These are phyloP conservation scores for Aureobasidium lini DNA, from an alignment of 2,329 filamentous ascomycete genomes.

Conservation along the genomic window DNA sequence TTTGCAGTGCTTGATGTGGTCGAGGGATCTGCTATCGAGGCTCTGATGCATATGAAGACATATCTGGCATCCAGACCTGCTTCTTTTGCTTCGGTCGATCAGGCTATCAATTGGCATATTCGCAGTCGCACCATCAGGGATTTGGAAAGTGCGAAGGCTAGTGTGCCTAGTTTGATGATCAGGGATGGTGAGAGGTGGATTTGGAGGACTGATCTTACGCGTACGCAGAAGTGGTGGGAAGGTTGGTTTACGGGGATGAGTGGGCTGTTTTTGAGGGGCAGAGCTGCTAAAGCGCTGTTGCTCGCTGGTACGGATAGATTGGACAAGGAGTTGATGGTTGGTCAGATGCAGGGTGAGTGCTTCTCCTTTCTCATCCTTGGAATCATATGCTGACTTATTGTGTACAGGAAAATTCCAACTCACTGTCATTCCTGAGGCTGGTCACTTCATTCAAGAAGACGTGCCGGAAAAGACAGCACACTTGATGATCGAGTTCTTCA, in stretches of 20 bases:
- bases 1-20: constrained; percentile 93
- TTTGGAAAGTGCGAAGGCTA: constrained; percentile 71
- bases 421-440: constrained; percentile 88
- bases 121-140: constrained; percentile 83
- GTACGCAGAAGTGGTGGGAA: constrained; percentile 87
- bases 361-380: not conserved
- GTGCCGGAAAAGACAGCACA: constrained; percentile 82
- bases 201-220: constrained; percentile 78
- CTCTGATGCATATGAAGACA: constrained; percentile 85
- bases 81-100: constrained; percentile 67
- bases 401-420: constrained; percentile 79
- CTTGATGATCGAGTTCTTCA: constrained; percentile 82
- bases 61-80: constrained; percentile 77
- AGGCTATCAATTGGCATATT: constrained; percentile 90
- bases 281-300: constrained; percentile 75
- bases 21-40: constrained; percentile 90
- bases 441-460: constrained; percentile 96
- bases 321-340: constrained; percentile 88
- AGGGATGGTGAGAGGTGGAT: constrained; percentile 23
- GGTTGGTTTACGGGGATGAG: constrained; percentile 87
- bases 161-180: constrained; percentile 72
- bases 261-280: constrained; percentile 74
- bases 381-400: not conserved
- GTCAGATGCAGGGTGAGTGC: constrained; percentile 82
- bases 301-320: constrained; percentile 84